A percentile compares a stretch with the other conserved stretches of the same genome.
phyloP scores from a whole-genome alignment of 1,284 basidiomycete species.

The Ceratobasidium papillatum region DNA sequence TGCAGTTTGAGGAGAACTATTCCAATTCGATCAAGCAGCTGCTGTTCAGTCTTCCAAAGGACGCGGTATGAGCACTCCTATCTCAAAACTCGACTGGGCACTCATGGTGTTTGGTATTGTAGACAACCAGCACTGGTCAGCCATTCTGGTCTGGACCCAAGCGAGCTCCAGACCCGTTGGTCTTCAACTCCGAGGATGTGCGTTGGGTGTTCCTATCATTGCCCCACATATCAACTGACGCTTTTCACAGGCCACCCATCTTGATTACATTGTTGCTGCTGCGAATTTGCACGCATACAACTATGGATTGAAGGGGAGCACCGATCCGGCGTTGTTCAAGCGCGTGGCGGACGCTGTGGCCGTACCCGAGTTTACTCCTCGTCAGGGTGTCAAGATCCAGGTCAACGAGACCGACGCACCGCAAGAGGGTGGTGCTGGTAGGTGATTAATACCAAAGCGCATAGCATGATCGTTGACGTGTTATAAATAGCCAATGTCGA shows the following conservation, averaged over 20 bases:
- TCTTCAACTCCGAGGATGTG: constrained; percentile 88
- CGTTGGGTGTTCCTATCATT: constrained; percentile 49
- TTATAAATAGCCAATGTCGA: constrained; percentile 61
- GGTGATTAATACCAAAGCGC: constrained; percentile 34
- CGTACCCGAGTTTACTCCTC: constrained; percentile 94
- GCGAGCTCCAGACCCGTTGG: constrained; percentile 93
- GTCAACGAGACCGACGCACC: constrained; percentile 93
- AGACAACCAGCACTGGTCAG: constrained; percentile 85
- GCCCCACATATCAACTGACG: neutral
- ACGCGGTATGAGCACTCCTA: constrained; percentile 62
- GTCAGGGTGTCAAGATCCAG: constrained; percentile 93
- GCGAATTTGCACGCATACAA: constrained; percentile 99
- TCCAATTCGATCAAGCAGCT: constrained; percentile 94
- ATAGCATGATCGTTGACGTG: neutral
- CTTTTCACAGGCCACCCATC: constrained; percentile 75
- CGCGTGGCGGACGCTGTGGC: constrained; percentile 86
- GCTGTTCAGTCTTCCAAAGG: constrained; percentile 93
- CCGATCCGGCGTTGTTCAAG: constrained; percentile 80
- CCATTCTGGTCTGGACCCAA: constrained; percentile 99
- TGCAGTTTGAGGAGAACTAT: constrained; percentile 96
- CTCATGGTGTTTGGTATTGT: constrained; percentile 15
- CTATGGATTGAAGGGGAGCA: constrained; percentile 94
- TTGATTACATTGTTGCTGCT: constrained; percentile 90
- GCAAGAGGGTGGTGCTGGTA: constrained; percentile 61
- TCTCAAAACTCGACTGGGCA: neutral